Evolutionary conservation across 2,329 filamentous ascomycete species (phyloP).

Genomic region (Pyricularia pennisetigena): DNA sequence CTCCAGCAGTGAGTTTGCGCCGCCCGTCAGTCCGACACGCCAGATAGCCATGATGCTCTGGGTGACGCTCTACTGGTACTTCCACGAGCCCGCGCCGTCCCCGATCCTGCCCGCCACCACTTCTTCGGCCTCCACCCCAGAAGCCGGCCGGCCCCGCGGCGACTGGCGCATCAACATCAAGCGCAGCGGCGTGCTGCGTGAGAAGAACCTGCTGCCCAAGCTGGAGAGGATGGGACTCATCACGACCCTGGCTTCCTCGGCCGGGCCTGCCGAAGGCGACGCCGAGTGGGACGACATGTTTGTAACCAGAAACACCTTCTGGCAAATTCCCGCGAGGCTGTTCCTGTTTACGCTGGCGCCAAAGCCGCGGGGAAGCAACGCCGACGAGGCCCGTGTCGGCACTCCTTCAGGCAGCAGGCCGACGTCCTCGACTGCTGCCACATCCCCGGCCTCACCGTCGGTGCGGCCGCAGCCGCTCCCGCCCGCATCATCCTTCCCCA

Average conservation of each 20-base stretch:
- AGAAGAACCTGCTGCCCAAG: conserved; percentile 75
- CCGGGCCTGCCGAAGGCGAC: conserved; percentile 21
- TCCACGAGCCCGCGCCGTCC: conserved; percentile 72
- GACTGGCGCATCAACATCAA: conserved; percentile 83
- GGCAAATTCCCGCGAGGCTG: conserved; percentile 80
- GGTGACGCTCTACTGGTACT: conserved; percentile 95
- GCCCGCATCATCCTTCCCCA: conserved; percentile 27
- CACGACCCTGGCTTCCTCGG: conserved; percentile 60
- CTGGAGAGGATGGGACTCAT: conserved; percentile 89
- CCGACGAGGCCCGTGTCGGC: conserved; percentile 28
- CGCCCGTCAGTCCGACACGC: conserved; percentile 69
- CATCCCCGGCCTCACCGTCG: neutral
- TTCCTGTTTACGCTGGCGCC: conserved; percentile 82
- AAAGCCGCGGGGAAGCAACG: conserved; percentile 19
- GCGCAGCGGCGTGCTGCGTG: conserved; percentile 78
- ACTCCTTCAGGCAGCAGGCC: conserved; percentile 46
- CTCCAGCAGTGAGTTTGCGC: conserved; percentile 68
- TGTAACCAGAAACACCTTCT: conserved; percentile 71
- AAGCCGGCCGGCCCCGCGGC: conserved; percentile 62
- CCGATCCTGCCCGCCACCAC: conserved; percentile 48
- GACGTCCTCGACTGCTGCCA: conserved; percentile 29
- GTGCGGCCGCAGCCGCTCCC: conserved; percentile 13
- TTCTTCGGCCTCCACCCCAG: conserved; percentile 57
- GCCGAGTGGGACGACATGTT: conserved; percentile 75
- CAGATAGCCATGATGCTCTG: conserved; percentile 97